These are phyloP conservation scores for Hypoxylon sp. DNA, from an alignment of 2,329 filamentous ascomycete genomes.

Conservation along the genomic window DNA sequence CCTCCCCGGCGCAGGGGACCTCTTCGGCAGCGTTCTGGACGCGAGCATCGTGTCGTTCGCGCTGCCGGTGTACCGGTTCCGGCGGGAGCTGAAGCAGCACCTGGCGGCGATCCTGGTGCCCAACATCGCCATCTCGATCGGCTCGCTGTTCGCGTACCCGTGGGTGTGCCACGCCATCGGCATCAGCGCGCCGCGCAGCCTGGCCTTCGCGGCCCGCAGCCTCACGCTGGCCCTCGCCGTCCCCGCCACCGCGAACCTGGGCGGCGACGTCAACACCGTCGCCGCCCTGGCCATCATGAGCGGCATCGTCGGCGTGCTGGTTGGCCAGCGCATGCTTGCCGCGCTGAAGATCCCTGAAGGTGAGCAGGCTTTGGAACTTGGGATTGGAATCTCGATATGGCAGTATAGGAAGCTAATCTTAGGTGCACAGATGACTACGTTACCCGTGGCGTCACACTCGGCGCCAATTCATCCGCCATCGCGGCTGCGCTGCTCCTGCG, in stretches of 20 bases:
- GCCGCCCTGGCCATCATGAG: conserved; percentile 72
- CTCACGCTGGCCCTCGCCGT: conserved; percentile 73
- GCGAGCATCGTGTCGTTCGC: conserved; percentile 72
- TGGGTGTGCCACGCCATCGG: conserved; percentile 67
- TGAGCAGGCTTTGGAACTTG: conserved; percentile 45
- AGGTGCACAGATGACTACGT: conserved; percentile 70
- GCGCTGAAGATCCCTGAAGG: conserved; percentile 69
- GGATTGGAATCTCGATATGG: background rate
- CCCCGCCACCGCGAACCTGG: conserved; percentile 69
- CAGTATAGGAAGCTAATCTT: background rate
- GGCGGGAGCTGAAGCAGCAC: conserved; percentile 68
- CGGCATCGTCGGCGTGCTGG: conserved; percentile 70
- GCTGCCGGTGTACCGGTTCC: conserved; percentile 73
- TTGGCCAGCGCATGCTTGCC: conserved; percentile 66
- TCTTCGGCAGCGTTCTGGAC: conserved; percentile 69
- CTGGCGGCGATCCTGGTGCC: conserved; percentile 69
- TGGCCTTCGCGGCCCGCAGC: conserved; percentile 70
- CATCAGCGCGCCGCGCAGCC: conserved; percentile 66
- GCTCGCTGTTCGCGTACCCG: conserved; percentile 72
- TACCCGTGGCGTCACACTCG: conserved; percentile 73
- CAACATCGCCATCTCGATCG: conserved; percentile 66
- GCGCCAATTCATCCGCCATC: conserved; percentile 72
- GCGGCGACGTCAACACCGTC: conserved; percentile 69
- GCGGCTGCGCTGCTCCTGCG: conserved; percentile 70
- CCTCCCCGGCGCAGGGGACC: conserved; percentile 69